Evolutionary conservation across 2,329 filamentous ascomycete genomes (phyloP), one percentile per base, ranked within the genome.

Genomic region (Cercospora nicotianae): DNA sequence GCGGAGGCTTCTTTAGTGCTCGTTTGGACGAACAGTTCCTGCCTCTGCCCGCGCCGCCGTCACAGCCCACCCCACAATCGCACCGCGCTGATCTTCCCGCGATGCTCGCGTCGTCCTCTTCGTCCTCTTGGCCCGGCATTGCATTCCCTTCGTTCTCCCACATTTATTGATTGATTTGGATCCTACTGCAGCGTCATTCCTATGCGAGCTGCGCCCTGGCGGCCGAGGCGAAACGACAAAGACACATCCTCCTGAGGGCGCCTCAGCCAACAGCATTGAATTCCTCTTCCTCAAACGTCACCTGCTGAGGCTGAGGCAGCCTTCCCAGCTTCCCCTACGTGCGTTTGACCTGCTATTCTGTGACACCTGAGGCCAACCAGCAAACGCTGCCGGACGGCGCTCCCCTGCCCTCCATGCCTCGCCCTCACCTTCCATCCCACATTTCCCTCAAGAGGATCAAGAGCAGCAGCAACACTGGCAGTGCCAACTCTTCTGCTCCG

Each of bases 401-500:
- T 26, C 23, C 33, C 36, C 16, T 28, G 48, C 20, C 4, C 58
- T 65, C 45, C 63, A 80, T 75, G 74, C 72, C 75, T 71, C 76
- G 70, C 39, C 75, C 73, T 13, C 75, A 75, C 63, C 67, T 78
- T 26, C 70, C 76, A 7, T 70, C 72, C 23, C 76, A 76, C 60
- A 74, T 78, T 51, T 77, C 76, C 55, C 75, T 78, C 18, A 70
- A 72, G 51, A 71, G 77, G 20, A 66, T 75, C 55, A 77, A 77
- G 68, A 73, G 69, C 68, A 68, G 65, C 63, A 68, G 61, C 48
- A 64, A 53, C 42, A 48, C 33, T 55, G 55, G 48, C 30, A 31
- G 55, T 23, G 53, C 39, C 39, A 42, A 16, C 65, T 31, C 67
- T 61, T 65, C 69, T 30, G 64, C 69, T 12, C 68, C 72, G 16